A percentile compares a stretch with the other conserved stretches of the same genome.
Conservation (phyloP, 2,329 filamentous ascomycete species). For the Lachnellula arida region DNA sequence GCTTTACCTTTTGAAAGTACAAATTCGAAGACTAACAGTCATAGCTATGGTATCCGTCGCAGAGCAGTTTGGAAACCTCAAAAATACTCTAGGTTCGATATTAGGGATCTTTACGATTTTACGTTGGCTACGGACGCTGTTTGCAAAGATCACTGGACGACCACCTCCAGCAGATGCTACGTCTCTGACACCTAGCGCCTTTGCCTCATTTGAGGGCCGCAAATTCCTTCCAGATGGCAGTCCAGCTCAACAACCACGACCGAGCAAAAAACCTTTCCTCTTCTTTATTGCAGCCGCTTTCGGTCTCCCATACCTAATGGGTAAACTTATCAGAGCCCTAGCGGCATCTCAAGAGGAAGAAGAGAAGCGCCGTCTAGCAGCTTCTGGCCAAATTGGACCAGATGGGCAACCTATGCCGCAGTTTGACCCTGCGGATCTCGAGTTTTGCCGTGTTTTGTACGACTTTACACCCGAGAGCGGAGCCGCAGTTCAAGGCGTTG, state of each 20-base stretch:
- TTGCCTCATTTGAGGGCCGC: constrained; percentile 81
- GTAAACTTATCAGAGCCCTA: constrained; percentile 84
- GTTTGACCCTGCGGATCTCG: constrained; percentile 83
- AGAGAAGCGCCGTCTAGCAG: constrained; percentile 55
- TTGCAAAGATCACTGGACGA: constrained; percentile 89
- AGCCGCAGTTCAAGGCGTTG: constrained; percentile 63
- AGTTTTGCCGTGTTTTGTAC: constrained; percentile 92
- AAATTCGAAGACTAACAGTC: constrained; percentile 18
- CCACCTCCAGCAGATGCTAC: constrained; percentile 83
- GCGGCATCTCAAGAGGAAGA: constrained; percentile 83
- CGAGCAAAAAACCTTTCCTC: constrained; percentile 90
- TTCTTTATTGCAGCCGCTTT: constrained; percentile 95
- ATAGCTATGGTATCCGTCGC: constrained; percentile 96
- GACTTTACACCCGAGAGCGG: constrained; percentile 82
- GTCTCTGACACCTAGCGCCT: constrained; percentile 83
- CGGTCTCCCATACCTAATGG: constrained; percentile 93
- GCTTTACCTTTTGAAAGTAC: constrained; percentile 30
- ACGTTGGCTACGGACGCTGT: constrained; percentile 86
- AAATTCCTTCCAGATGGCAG: constrained; percentile 59
- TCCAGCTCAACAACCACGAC: constrained; percentile 54
- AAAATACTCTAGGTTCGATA: constrained; percentile 88
- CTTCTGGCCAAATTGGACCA: constrained; percentile 47
- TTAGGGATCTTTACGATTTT: constrained; percentile 94
- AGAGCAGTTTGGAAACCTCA: constrained; percentile 91
- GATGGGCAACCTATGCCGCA: constrained; percentile 44